Conservation (phyloP, 352 stramenopile species). For the Pythium brassicae region DNA sequence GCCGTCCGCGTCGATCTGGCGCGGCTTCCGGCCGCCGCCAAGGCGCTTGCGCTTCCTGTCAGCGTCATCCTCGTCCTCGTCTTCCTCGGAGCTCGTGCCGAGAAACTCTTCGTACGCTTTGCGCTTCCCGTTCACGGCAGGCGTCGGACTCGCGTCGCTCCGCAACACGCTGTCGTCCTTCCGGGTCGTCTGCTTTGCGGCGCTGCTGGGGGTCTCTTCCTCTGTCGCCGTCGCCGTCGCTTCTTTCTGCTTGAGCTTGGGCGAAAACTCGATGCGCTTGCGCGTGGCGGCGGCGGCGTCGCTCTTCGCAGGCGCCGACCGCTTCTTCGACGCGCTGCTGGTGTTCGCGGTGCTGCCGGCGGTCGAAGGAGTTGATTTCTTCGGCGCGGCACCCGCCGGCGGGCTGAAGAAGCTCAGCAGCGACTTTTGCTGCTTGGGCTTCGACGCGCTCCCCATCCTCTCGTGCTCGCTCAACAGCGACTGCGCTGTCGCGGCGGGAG, state of each 20-base stretch:
- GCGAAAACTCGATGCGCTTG: constrained; percentile 77
- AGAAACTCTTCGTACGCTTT: constrained; percentile 76
- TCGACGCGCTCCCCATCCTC: constrained; percentile 7
- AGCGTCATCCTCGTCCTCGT: constrained; percentile 18
- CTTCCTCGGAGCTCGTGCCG: constrained; percentile 63
- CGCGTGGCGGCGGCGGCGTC: constrained; percentile 13
- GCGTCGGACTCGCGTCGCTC: constrained; percentile 1
- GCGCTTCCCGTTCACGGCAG: constrained; percentile 20
- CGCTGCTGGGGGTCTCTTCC: not conserved
- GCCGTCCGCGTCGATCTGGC: constrained; percentile 2
- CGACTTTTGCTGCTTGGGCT: constrained; percentile 66
- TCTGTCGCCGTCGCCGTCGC: not conserved
- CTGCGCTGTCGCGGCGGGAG: not conserved
- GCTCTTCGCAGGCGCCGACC: constrained; percentile 10
- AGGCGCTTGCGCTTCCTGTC: constrained; percentile 17
- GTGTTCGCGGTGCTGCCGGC: not conserved
- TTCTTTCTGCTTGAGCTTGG: constrained; percentile 26
- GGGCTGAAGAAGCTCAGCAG: constrained; percentile 86
- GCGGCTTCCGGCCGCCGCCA: constrained; percentile 9
- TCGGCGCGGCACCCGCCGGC: constrained; percentile 27
- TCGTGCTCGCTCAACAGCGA: not conserved
- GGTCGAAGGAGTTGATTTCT: constrained; percentile 25
- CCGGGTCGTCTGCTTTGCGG: no score
- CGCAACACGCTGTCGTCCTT: not conserved
- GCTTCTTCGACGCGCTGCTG: not conserved